Base-by-base conservation (phyloP, 2,329 filamentous ascomycete genomes). In the Xylariaceae sp. region DNA sequence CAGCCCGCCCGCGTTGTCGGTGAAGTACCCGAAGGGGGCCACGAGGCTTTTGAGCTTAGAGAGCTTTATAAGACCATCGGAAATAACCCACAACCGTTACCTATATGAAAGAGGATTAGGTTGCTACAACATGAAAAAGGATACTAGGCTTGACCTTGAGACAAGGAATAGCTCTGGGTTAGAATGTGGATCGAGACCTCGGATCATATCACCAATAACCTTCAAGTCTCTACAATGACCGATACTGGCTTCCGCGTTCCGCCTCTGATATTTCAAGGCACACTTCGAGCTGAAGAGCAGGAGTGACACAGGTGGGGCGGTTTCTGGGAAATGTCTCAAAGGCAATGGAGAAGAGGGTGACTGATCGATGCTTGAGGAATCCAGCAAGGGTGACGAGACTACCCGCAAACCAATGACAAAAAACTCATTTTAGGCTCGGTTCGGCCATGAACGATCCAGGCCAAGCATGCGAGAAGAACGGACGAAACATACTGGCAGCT, bases 1-100 rank as follows among this genome's bases (percentile, higher is more conserved):
- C 79, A 83, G 67, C 92, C 92, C 1, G 92, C 87, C 0, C 79
- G 88, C 50, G 87, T 96, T 41, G 81, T 96, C 3, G 91, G 89
- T 1, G 91, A 96, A 74, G 81, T 95, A 2, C 84, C 86, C 0
- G 88, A 91, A 67, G 88, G 89, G 1, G 83, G 80, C 0, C 77
- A 83, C 47, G 84, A 87, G 45, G 79, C 80, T 4, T 85, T 87
- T 67, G 84, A 87, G 75, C 72, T 86, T 61, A 75, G 84, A 39
- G 84, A 86, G 50, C 70, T 86, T 43, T 87, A 87, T 71, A 85
- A 85, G 70, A 81, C 79, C 2, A 81, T 87, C 0, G 83, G 83
- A 1, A 87, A 87, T 58, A 81, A 82, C 35, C 73, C 72, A 1
- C 73, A 74, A 50, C 70, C 73, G 6, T 43, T 72, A 32, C 67